Evolutionary conservation across 805 yeast species (phyloP).

Genomic region (Kurtzmaniella cleridarum): DNA sequence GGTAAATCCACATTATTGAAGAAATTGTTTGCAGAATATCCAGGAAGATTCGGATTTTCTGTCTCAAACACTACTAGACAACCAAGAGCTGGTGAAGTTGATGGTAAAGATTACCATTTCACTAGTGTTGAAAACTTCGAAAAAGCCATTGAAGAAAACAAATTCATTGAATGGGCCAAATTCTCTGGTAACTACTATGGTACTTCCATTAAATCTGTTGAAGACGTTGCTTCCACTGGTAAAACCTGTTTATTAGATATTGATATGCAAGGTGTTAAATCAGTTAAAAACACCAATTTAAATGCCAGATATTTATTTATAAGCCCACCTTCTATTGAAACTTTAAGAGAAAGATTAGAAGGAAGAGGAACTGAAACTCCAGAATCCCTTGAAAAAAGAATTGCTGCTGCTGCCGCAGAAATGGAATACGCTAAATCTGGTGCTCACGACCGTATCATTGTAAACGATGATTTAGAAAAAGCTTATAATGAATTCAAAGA

Average conservation of each 20-base stretch:
- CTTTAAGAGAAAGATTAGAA: conserved; percentile 64
- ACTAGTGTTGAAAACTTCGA: conserved; percentile 76
- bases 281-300: conserved; percentile 76
- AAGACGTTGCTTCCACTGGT: conserved; percentile 59
- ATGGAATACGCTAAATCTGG: conserved; percentile 85
- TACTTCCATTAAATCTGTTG: conserved; percentile 81
- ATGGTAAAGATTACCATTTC: conserved; percentile 89
- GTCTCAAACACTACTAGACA: conserved; percentile 88
- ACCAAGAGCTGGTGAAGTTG: conserved; percentile 87
- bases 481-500: conserved; percentile 79
- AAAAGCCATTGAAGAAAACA: conserved; percentile 61
- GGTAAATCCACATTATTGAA: conserved; percentile 94
- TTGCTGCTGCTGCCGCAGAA: conserved; percentile 83
- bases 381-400: conserved; percentile 78
- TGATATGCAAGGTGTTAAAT: conserved; percentile 98
- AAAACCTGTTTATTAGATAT: conserved; percentile 88
- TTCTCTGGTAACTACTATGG: conserved; percentile 98
- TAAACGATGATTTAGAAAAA: conserved; percentile 86
- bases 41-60: conserved; percentile 87
- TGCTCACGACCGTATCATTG: conserved; percentile 84
- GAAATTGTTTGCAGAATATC: conserved; percentile 84
- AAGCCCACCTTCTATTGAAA: conserved; percentile 89
- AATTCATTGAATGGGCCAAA: conserved; percentile 96
- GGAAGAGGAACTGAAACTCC: conserved; percentile 94
- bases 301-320: conserved; percentile 83